phyloP scores from a whole-genome alignment of 768 basidiomycete genomes.

The Myochromella boudieri region DNA sequence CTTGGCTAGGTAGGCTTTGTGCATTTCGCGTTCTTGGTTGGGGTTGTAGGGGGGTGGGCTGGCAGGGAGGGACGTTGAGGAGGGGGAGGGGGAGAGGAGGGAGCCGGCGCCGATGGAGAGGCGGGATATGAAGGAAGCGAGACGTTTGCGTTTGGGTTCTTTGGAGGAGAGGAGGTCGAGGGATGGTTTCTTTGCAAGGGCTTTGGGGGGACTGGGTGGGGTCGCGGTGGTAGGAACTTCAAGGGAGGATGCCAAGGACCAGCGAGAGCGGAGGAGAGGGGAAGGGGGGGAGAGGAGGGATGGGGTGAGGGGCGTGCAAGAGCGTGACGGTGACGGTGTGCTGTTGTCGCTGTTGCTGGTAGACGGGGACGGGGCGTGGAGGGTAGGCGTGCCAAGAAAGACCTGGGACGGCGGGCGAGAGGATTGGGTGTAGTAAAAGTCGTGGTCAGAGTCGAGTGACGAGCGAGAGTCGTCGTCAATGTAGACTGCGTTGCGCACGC shows the following conservation, averaged over 20 bases:
- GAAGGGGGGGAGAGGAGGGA: slow-evolving; percentile 2
- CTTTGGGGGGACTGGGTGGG: neutral
- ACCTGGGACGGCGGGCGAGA: slow-evolving; percentile 3
- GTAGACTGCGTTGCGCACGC: slow-evolving; percentile 32
- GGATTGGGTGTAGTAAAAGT: neutral
- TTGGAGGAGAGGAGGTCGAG: neutral
- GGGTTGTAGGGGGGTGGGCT: neutral
- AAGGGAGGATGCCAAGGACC: slow-evolving; percentile 9
- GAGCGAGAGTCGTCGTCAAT: slow-evolving; percentile 28
- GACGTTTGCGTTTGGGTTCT: slow-evolving; percentile 8
- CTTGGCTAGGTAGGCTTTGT: neutral
- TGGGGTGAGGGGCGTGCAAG: neutral
- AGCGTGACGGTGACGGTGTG: slow-evolving; percentile 7
- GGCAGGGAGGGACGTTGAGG: neutral
- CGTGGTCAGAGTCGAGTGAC: neutral
- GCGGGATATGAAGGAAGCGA: slow-evolving; percentile 11
- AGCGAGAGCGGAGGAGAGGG: slow-evolving; percentile 9
- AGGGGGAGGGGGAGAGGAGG: neutral
- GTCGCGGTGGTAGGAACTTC: neutral
- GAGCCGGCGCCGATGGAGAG: slow-evolving; percentile 5
- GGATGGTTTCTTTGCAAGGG: neutral
- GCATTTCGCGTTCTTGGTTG: neutral
- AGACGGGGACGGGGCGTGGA: too few relatives aligned
- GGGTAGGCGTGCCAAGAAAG: slow-evolving; percentile 4
- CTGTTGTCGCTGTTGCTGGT: neutral